Evolutionary conservation across 225 moss, liverwort and hornwort genomes (phyloP), one percentile per base, ranked within the genome.

Genomic region (Bryoerythrophyllum caledonicum): DNA sequence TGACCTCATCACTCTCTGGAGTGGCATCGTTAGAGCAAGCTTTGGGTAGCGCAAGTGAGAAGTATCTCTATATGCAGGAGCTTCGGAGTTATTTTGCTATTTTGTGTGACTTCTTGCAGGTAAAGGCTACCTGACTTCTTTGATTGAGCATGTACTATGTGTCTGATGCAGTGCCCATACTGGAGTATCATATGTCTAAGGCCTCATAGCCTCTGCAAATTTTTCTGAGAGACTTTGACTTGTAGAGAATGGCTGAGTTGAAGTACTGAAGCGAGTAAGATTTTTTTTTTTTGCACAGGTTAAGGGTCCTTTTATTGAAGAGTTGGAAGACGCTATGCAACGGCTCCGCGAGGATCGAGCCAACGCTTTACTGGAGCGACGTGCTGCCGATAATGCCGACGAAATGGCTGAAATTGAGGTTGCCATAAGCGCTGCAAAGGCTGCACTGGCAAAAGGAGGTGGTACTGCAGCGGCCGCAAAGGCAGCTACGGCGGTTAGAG

Each of bases 1-100:
- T 93, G 65, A 78, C 84, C 30, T 77, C 82, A 71, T 91, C 99
- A 60, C 85, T 84, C 24, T 82, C 91, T 66, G 91, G 79, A 80
- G 89, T 99, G 65, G 85, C 81, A 65, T 78, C 92, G 54, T 78
- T 99, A 72, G 95, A 95, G 80, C 84, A 87, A 66, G 81, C 82
- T 30, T 82, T 99, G 78, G 83, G 88, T 86, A 75, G 83, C 73
- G 93, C 99, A 76, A 93, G 89, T 79, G 93, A 93, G 77, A 99
- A 95, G 89, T 99, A 92, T 86, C 81, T 99, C 73, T 95, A 92
- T 78, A 95, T 99, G 99, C 99, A 99, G 88, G 95, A 99, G 75
- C 91, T 99, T 76, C 89, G 89, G 71, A 89, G 92, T 80, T 93
- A 95, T 81, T 88, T 99, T 81, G 87, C 92, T 79, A 85, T 90